Conservation (phyloP, 2,329 filamentous ascomycete genomes). For the Aspergillus flavus region DNA sequence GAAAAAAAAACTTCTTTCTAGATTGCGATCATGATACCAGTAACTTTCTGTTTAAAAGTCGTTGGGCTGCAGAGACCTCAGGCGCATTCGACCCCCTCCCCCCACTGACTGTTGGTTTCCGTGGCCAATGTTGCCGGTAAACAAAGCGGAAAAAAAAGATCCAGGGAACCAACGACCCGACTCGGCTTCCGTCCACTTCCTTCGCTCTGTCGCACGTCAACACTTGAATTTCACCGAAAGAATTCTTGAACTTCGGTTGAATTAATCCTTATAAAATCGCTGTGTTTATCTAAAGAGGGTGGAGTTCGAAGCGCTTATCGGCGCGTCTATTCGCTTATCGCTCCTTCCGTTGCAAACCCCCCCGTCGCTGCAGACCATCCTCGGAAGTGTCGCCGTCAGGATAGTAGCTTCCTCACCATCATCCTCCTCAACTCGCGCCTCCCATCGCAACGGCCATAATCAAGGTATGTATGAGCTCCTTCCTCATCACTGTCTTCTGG, state of each 20-base stretch:
- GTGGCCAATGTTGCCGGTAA: constrained; percentile 2
- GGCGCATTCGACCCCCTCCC: neutral
- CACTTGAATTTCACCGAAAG: neutral
- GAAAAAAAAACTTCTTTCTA: neutral
- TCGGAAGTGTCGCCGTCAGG: constrained; percentile 14
- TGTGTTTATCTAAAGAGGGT: neutral
- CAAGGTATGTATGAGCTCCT: neutral
- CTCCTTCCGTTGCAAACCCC: neutral
- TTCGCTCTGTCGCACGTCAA: neutral
- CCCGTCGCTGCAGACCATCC: constrained; percentile 16
- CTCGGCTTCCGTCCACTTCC: neutral
- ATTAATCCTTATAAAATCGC: neutral
- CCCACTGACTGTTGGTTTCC: neutral
- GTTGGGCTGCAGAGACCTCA: neutral
- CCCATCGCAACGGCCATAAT: neutral
- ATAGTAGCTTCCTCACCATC: constrained; percentile 10
- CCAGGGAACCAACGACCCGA: neutral
- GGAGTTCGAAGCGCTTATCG: constrained; percentile 23
- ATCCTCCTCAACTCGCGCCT: constrained; percentile 1
- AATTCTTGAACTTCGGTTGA: neutral
- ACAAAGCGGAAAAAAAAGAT: constrained; percentile 1
- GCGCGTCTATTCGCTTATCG: constrained; percentile 26
- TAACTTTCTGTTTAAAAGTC: neutral
- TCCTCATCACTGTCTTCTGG: neutral
- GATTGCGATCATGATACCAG: neutral